Conservation (phyloP, 1,284 basidiomycete species). For the Phellopilus nigrolimitatus region DNA sequence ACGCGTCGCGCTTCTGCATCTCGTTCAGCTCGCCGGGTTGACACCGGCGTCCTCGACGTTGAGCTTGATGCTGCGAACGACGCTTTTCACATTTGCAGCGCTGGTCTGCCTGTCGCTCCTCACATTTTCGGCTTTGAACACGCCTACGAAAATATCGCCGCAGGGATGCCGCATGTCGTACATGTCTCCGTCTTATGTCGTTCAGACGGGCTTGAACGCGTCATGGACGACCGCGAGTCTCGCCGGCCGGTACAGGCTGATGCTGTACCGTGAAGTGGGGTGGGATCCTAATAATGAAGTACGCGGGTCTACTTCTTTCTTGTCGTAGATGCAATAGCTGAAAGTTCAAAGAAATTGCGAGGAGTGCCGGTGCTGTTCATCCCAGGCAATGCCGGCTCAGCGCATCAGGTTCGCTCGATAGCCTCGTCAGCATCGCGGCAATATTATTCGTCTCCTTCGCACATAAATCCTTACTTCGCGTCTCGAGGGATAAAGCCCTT, state of each 20-base stretch:
- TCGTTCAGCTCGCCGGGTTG: not conserved
- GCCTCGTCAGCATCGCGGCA: constrained; percentile 86
- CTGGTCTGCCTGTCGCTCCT: constrained; percentile 10
- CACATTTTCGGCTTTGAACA: constrained; percentile 18
- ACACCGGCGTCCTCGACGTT: not conserved
- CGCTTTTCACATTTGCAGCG: constrained; percentile 5
- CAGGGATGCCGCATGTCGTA: constrained; percentile 97
- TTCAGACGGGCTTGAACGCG: constrained; percentile 56
- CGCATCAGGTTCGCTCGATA: constrained; percentile 90
- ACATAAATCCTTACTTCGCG: constrained; percentile 46
- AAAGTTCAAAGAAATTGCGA: constrained; percentile 34
- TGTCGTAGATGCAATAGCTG: not conserved
- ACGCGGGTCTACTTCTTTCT: constrained; percentile 23
- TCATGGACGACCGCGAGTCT: constrained; percentile 56
- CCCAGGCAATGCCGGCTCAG: constrained; percentile 96
- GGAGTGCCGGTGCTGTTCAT: constrained; percentile 90
- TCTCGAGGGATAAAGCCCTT: constrained; percentile 49
- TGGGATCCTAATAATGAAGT: constrained; percentile 68
- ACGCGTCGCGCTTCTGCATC: not conserved
- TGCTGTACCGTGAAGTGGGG: constrained; percentile 88
- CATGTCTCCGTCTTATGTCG: constrained; percentile 91
- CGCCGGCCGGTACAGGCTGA: constrained; percentile 75
- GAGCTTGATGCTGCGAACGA: constrained; percentile 10
- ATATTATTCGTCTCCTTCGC: constrained; percentile 58
- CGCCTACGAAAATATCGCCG: constrained; percentile 44